Evolutionary conservation across 2,329 filamentous ascomycete genomes (phyloP).

Genomic region (Fusarium domesticum): DNA sequence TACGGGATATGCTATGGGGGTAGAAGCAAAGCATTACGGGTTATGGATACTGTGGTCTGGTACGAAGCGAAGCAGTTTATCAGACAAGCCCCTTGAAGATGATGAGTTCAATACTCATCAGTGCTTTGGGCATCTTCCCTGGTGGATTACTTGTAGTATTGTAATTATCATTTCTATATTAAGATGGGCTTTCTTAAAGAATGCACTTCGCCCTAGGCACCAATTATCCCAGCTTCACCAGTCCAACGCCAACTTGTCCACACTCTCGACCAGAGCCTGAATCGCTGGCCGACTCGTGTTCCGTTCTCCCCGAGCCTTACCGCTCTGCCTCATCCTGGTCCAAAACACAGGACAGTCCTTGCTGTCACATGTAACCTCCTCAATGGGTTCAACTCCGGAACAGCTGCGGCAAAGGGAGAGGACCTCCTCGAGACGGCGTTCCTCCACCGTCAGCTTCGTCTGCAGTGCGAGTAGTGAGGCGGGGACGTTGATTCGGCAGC

Average conservation of each 20-base stretch:
- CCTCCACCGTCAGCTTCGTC: slow-evolving; percentile 57
- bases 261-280: slow-evolving; percentile 28
- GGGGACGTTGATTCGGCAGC: slow-evolving; percentile 54
- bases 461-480: slow-evolving; percentile 64
- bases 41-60: no score
- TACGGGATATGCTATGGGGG: no score
- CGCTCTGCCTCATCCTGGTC: slow-evolving; percentile 62
- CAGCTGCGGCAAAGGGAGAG: slow-evolving; percentile 76
- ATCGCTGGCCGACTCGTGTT: slow-evolving; percentile 33
- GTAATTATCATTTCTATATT: no score
- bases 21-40: no score
- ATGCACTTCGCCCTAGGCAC: no score
- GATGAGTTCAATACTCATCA: no score
- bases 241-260: slow-evolving; percentile 31
- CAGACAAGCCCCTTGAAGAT: no score
- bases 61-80: no score
- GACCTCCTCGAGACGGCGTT: slow-evolving; percentile 63
- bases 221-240: slow-evolving; percentile 28
- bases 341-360: slow-evolving; percentile 94
- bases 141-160: no score
- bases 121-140: no score
- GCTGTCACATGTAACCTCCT: slow-evolving; percentile 83
- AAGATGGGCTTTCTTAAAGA: no score
- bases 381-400: slow-evolving; percentile 66
- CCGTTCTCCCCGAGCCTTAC: slow-evolving; percentile 43